Conservation (phyloP, 441 rosid genomes). For the Euphorbia neoarborescens region DNA sequence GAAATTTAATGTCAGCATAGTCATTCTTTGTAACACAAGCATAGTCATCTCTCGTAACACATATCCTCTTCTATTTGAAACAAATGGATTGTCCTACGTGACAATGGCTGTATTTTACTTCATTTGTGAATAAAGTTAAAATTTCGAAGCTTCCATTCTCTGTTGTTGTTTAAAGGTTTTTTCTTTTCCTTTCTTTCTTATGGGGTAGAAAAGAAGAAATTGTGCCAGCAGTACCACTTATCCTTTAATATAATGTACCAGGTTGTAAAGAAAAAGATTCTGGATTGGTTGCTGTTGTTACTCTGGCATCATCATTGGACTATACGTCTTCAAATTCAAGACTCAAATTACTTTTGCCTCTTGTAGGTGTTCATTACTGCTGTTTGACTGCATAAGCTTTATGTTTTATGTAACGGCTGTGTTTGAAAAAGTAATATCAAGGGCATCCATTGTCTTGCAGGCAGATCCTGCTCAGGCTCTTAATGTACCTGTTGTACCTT, state of each 20-base stretch:
- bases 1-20: neutral
- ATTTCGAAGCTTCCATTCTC: neutral
- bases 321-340: slow-evolving; percentile 76
- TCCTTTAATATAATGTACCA: slow-evolving; percentile 23
- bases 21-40: no score
- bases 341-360: slow-evolving; percentile 82
- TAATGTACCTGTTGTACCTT: slow-evolving; percentile 86
- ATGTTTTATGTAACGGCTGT: slow-evolving; percentile 5
- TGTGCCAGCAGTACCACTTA: slow-evolving; percentile 8
- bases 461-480: slow-evolving; percentile 95
- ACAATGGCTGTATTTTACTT: neutral
- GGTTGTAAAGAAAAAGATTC: slow-evolving; percentile 69
- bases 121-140: neutral
- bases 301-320: slow-evolving; percentile 88
- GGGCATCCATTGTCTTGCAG: slow-evolving; percentile 33
- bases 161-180: neutral
- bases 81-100: slow-evolving; percentile 3
- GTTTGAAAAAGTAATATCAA: slow-evolving; percentile 16
- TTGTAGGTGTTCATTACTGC: slow-evolving; percentile 43
- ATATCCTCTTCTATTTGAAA: neutral
- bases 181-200: neutral
- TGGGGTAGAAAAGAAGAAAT: neutral
- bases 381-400: neutral
- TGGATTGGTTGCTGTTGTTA: slow-evolving; percentile 60
- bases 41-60: neutral